Evolutionary conservation across 2,329 filamentous ascomycete species (phyloP), one percentile per base, ranked within the genome.

Genomic region (Botryotinia calthae): DNA sequence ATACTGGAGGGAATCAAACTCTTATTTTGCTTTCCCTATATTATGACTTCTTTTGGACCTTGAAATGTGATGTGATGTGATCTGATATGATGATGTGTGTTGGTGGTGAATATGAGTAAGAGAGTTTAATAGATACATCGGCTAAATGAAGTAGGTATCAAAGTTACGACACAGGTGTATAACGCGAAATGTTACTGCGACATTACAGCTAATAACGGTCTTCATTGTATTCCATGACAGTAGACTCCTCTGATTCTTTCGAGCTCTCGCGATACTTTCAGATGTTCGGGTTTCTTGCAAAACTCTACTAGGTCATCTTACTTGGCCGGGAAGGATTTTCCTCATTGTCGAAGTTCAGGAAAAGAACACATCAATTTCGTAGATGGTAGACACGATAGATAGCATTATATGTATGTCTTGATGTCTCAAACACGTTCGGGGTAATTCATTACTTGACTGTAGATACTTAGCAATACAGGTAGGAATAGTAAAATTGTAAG

Each of bases 11-110:
- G 46, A 68, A 68, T 68, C 48, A 68, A 56, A 68, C 48, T 68
- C 65, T 68, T 68, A 68, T 68, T 68, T 68, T 68, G 65, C n/a
- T 44, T 68, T 68, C 65, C 37, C 48, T 58, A 56, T 68, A 68
- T 22, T 25, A 28, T 68, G 65, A 5, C 18, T 37, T 28, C 10
- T 51, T 44, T 68, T 68, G 16, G 34, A 10, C 16, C 3, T 14
- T 42, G 40, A 14, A 6, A 37, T 37, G 8, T 37, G 37, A 25
- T 67, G 34, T 67, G 48, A 56, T 56, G 34, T 67, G 34, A 67
- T 68, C 25, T 67, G 46, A 64, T 22, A 12, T 61, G n/a, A 34
- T 48, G 25, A 44, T 12, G 7, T 64, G 7, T 31, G 4, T 56
- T 56, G 4, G 44, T 66, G 64, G 4, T n/a, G 8, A 42, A 2